Percentiles rank a stretch among this genome's conserved stretches.
These are phyloP conservation scores for Sarocladium oryzae DNA, from an alignment of 2,329 filamentous ascomycete genomes.

Conservation along the genomic window DNA sequence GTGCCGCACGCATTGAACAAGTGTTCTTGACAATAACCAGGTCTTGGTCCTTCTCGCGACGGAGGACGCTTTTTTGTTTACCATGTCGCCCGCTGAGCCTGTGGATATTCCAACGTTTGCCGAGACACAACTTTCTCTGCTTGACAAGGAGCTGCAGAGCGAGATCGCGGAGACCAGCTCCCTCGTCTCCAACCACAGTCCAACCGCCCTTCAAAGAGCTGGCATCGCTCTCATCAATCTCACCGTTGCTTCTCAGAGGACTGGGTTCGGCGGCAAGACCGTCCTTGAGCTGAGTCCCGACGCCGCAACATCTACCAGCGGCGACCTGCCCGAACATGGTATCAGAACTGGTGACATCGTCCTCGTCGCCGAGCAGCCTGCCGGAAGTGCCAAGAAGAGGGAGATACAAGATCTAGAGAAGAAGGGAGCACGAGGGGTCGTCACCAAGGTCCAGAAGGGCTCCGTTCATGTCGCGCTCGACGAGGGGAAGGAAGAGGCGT, in stretches of 20 bases:
- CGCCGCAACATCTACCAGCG: slow-evolving; percentile 49
- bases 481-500: slow-evolving; percentile 48
- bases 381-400: slow-evolving; percentile 64
- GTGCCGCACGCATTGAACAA: too few species aligned
- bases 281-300: slow-evolving; percentile 77
- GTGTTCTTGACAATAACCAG: too few species aligned
- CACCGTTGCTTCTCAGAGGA: slow-evolving; percentile 66
- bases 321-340: slow-evolving; percentile 66
- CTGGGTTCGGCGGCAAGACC: slow-evolving; percentile 84
- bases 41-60: too few species aligned
- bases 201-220: slow-evolving; percentile 63
- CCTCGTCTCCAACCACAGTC: slow-evolving; percentile 62
- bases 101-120: slow-evolving; percentile 64
- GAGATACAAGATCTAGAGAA: slow-evolving; percentile 66
- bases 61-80: too few species aligned
- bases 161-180: slow-evolving; percentile 65
- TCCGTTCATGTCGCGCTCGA: slow-evolving; percentile 63
- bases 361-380: slow-evolving; percentile 66
- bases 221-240: slow-evolving; percentile 78
- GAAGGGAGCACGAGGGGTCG: slow-evolving; percentile 63
- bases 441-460: slow-evolving; percentile 55
- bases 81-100: slow-evolving; percentile 35
- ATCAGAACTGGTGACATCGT: slow-evolving; percentile 74
- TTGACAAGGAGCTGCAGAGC: slow-evolving; percentile 63
- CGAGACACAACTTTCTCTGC: slow-evolving; percentile 60